phyloP scores from a whole-genome alignment of 805 yeast genomes.

The Myxozyma nipponensis region DNA sequence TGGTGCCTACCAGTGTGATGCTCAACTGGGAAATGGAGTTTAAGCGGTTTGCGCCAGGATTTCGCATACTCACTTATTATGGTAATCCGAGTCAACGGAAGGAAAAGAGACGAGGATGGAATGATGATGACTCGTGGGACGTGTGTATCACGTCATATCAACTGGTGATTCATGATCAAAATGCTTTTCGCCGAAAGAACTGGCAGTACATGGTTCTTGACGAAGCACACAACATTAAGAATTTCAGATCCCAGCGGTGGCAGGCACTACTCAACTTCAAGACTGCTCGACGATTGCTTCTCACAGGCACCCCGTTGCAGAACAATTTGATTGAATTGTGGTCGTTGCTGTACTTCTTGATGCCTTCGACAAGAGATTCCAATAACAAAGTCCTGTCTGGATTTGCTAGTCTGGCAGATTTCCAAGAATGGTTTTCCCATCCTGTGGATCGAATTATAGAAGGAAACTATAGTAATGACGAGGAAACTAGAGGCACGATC shows the following conservation, averaged over 20 bases:
- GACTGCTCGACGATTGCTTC: constrained; percentile 76
- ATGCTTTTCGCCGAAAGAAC: constrained; percentile 80
- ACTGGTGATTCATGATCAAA: constrained; percentile 95
- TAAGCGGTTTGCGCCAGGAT: constrained; percentile 96
- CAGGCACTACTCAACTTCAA: constrained; percentile 90
- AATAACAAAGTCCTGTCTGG: constrained; percentile 70
- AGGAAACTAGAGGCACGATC: constrained; percentile 80
- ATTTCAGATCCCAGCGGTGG: constrained; percentile 96
- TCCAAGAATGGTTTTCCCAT: constrained; percentile 97
- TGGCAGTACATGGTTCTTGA: constrained; percentile 98
- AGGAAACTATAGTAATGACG: constrained; percentile 47
- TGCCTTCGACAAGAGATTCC: constrained; percentile 79
- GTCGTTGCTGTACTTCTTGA: constrained; percentile 89
- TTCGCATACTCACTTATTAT: constrained; percentile 89
- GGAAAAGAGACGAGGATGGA: constrained; percentile 96
- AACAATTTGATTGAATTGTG: constrained; percentile 92
- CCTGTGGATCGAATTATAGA: constrained; percentile 93
- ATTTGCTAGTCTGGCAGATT: constrained; percentile 91
- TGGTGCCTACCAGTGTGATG: constrained; percentile 97
- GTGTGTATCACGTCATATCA: constrained; percentile 97
- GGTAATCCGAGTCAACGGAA: constrained; percentile 97
- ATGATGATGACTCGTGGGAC: constrained; percentile 90
- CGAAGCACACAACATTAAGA: constrained; percentile 97
- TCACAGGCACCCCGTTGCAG: constrained; percentile 97
- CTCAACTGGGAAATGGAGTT: constrained; percentile 99